Evolutionary conservation across 2,329 filamentous ascomycete genomes (phyloP).

Genomic region (Dryadomyces quercus-mongolicae): DNA sequence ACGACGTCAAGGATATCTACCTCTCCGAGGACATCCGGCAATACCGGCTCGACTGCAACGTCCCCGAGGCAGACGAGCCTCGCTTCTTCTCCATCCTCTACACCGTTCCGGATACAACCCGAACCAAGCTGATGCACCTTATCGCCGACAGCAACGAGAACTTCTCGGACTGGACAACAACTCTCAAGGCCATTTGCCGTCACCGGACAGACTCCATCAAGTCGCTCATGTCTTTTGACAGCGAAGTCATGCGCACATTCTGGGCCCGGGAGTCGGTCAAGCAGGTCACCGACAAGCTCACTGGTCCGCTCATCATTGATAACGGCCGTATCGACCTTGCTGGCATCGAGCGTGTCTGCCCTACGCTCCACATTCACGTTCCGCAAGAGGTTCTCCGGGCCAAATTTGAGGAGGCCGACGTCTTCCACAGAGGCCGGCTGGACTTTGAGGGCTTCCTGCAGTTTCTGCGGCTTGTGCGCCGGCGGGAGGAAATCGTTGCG

Average conservation of each 20-base stretch:
- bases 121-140: constrained; percentile 79
- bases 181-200: constrained; percentile 71
- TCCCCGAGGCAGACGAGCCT: constrained; percentile 53
- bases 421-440: constrained; percentile 50
- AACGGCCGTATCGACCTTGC: constrained; percentile 62
- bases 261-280: constrained; percentile 78
- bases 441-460: constrained; percentile 71
- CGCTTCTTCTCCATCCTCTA: constrained; percentile 90
- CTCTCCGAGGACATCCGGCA: constrained; percentile 74
- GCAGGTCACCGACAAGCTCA: constrained; percentile 30
- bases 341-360: constrained; percentile 73
- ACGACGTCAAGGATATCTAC: constrained; percentile 87
- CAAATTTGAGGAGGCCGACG: constrained; percentile 64
- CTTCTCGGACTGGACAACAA: constrained; percentile 70
- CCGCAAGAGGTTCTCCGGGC: constrained; percentile 59
- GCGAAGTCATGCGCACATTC: constrained; percentile 69
- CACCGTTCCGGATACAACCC: constrained; percentile 63
- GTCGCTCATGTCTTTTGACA: constrained; percentile 73
- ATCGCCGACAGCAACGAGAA: constrained; percentile 63
- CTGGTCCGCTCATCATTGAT: constrained; percentile 31
- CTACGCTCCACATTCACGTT: constrained; percentile 84
- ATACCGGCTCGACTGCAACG: constrained; percentile 72
- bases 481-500: constrained; percentile 65
- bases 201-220: constrained; percentile 86
- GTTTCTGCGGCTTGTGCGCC: constrained; percentile 74